Evolutionary conservation across 2,329 filamentous ascomycete genomes (phyloP).

Genomic region (Colletotrichum siamense): DNA sequence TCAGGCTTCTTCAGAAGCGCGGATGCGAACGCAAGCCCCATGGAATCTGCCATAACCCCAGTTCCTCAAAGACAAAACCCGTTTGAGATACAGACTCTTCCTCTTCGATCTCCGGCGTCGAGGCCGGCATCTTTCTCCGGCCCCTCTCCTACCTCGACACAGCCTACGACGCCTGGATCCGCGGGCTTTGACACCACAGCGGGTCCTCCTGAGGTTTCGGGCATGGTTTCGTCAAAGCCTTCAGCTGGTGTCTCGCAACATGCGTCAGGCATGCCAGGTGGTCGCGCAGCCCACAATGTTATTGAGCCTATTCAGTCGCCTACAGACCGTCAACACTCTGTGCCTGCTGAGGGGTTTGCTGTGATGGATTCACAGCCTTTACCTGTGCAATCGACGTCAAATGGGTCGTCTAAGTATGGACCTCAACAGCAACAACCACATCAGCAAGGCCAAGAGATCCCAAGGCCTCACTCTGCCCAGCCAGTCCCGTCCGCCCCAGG

Average conservation of each 20-base stretch:
- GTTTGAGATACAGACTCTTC: neutral
- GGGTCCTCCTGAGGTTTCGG: constrained; percentile 10
- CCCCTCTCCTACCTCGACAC: neutral
- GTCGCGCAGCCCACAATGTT: neutral
- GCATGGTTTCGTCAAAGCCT: neutral
- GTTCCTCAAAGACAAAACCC: neutral
- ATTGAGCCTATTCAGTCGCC: neutral
- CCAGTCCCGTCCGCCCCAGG: neutral
- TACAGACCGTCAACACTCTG: constrained; percentile 1
- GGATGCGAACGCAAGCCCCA: neutral
- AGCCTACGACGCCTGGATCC: neutral
- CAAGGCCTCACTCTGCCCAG: neutral
- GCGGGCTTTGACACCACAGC: neutral
- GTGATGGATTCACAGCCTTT: neutral
- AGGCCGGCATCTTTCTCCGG: constrained; percentile 9
- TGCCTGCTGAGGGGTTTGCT: neutral
- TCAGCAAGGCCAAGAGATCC: neutral
- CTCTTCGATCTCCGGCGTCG: neutral
- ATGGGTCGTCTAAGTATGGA: neutral
- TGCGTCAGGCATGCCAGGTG: neutral
- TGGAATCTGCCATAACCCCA: neutral
- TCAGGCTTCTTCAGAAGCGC: constrained; percentile 23
- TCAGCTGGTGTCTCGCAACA: neutral
- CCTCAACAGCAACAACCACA: neutral
- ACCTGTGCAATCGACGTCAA: neutral